Evolutionary conservation across 2,329 filamentous ascomycete species (phyloP).

Genomic region (Penicillium sumatraense): DNA sequence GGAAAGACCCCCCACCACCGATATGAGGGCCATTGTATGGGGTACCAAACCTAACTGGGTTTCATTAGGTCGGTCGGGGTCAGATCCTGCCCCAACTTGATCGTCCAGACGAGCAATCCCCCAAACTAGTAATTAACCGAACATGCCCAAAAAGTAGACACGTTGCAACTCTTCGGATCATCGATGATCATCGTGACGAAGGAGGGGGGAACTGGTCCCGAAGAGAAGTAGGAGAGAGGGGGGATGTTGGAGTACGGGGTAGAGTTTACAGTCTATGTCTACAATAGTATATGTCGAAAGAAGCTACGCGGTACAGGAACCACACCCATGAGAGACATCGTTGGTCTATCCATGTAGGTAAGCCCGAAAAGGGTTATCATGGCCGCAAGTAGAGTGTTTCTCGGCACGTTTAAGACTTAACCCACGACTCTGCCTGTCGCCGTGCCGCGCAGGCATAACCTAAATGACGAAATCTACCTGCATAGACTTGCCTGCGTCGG

Average conservation of each 20-base stretch:
- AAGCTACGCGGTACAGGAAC: background rate
- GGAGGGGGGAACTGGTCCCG: background rate
- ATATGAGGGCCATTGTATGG: background rate
- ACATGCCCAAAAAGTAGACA: constrained; percentile 9
- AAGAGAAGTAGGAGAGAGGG: no score
- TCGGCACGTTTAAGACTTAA: constrained; percentile 5
- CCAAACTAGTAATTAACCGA: background rate
- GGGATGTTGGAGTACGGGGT: no score
- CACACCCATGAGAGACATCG: background rate
- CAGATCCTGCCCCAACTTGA: constrained; percentile 5
- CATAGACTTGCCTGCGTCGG: background rate
- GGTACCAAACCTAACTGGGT: background rate
- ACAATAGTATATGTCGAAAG: background rate
- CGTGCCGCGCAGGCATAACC: background rate
- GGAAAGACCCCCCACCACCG: no score
- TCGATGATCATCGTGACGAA: constrained; percentile 7
- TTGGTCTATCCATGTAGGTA: background rate
- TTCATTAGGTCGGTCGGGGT: background rate
- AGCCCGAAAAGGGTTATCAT: background rate
- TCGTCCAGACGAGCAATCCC: background rate
- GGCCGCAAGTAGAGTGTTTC: constrained; percentile 4
- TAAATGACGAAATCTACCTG: constrained; percentile 20
- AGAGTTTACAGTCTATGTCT: background rate
- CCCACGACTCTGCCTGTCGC: background rate
- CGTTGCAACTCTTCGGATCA: constrained; percentile 18